Percentiles rank a stretch among this genome's conserved stretches.
Conservation (phyloP, 306 rosid genomes). For the Malus sieversii region DNA sequence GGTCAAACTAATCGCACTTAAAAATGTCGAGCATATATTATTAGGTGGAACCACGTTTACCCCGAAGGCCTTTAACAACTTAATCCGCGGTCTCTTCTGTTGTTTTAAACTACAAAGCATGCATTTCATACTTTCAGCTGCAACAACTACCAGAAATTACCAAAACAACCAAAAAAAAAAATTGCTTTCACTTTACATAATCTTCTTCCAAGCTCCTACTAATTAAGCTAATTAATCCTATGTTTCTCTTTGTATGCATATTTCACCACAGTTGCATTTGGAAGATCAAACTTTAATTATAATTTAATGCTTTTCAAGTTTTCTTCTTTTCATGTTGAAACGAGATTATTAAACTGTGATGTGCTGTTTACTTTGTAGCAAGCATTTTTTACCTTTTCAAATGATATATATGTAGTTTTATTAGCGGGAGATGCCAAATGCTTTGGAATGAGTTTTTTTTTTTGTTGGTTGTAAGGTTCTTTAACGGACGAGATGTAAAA, state of each 20-base stretch:
- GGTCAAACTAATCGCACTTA: slow-evolving; percentile 9
- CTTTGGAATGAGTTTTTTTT: neutral
- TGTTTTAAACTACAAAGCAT: neutral
- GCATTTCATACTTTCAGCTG: neutral
- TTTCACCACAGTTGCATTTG: slow-evolving; percentile 3
- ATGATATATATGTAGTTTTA: neutral
- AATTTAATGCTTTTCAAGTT: neutral
- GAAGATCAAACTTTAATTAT: slow-evolving; percentile 1
- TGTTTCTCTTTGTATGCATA: neutral
- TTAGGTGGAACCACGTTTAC: slow-evolving; percentile 29
- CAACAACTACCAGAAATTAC: neutral
- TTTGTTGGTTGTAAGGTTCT: neutral
- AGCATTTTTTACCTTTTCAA: neutral
- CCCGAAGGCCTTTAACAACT: slow-evolving; percentile 3
- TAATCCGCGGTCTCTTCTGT: neutral
- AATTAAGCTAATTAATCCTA: neutral
- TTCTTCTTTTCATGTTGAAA: neutral
- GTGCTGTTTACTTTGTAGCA: neutral
- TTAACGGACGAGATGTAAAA: no score
- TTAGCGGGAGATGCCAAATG: neutral
- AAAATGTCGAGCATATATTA: slow-evolving; percentile 11
- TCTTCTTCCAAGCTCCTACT: neutral
- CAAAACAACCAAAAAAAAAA: neutral
- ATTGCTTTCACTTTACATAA: neutral
- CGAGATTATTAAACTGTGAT: neutral